phyloP scores from a whole-genome alignment of 176 grass and related monocot species.

The Calamus simplicifolius region DNA sequence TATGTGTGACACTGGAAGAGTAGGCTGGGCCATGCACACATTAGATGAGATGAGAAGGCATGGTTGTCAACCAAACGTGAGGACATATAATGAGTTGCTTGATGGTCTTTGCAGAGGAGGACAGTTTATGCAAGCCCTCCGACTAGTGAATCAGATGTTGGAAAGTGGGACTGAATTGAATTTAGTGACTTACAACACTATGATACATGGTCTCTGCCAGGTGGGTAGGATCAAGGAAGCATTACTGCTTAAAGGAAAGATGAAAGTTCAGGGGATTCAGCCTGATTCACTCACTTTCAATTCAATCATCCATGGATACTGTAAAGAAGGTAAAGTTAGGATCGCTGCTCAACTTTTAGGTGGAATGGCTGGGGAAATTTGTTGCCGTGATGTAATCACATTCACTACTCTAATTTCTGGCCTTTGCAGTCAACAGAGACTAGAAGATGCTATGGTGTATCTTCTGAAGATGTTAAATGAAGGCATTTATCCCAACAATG shows the following conservation, averaged over 20 bases:
- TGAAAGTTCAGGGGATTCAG: conserved; percentile 53
- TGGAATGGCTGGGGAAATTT: conserved; percentile 32
- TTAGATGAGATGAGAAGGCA: conserved; percentile 50
- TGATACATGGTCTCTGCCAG: conserved; percentile 51
- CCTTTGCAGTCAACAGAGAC: conserved; percentile 52
- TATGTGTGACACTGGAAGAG: conserved; percentile 55
- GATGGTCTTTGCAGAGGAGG: conserved; percentile 58
- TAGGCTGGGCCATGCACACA: conserved; percentile 39
- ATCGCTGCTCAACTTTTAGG: conserved; percentile 51
- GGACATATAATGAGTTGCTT: conserved; percentile 70
- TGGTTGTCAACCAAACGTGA: conserved; percentile 42
- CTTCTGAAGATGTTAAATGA: conserved; percentile 76
- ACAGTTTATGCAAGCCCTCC: conserved; percentile 31
- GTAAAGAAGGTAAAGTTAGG: conserved; percentile 51
- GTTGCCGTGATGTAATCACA: conserved; percentile 39
- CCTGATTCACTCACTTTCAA: conserved; percentile 61
- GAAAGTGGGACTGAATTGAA: conserved; percentile 33
- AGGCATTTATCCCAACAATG: conserved; percentile 68
- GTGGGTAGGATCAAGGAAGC: conserved; percentile 40
- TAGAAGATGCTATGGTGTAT: conserved; percentile 63
- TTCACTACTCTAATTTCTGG: conserved; percentile 69
- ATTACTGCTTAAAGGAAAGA: conserved; percentile 50
- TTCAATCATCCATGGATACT: conserved; percentile 61
- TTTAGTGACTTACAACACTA: conserved; percentile 67
- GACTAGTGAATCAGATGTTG: conserved; percentile 48